Evolutionary conservation across 2,329 filamentous ascomycete species (phyloP).

Genomic region (Fusarium acutatum): DNA sequence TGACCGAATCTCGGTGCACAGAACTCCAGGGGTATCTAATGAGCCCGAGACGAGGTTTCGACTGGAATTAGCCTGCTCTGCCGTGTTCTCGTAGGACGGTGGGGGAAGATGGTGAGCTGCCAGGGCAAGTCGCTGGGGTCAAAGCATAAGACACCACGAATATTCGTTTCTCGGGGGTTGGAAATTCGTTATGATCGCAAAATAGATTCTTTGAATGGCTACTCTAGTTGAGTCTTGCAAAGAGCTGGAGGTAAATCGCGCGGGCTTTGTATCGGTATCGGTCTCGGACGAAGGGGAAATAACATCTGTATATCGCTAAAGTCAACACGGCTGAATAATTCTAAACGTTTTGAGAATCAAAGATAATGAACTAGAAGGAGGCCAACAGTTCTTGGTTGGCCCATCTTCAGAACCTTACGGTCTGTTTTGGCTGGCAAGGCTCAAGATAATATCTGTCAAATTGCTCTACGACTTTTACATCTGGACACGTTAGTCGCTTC

Average conservation of each 20-base stretch:
- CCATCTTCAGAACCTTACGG: no score
- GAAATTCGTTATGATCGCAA: neutral
- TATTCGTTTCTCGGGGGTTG: neutral
- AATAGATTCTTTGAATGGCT: no score
- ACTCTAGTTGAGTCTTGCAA: neutral
- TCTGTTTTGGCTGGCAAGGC: neutral
- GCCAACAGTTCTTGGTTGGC: neutral
- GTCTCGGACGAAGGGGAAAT: neutral
- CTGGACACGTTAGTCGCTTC: neutral
- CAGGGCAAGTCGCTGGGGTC: neutral
- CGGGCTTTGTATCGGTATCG: neutral
- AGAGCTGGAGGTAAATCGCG: neutral
- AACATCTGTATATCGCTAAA: neutral
- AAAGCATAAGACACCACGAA: neutral
- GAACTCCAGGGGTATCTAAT: neutral
- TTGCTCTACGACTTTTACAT: neutral
- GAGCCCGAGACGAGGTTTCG: neutral
- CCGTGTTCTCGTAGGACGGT: neutral
- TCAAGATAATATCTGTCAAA: neutral
- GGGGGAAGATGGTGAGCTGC: neutral
- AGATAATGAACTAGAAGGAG: neutral
- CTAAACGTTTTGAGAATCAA: no score
- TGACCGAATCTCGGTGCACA: no score
- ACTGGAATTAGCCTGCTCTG: neutral
- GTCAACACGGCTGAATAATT: neutral